Evolutionary conservation across 148 eudicot genomes (phyloP).

Genomic region (Rhododendron molle): DNA sequence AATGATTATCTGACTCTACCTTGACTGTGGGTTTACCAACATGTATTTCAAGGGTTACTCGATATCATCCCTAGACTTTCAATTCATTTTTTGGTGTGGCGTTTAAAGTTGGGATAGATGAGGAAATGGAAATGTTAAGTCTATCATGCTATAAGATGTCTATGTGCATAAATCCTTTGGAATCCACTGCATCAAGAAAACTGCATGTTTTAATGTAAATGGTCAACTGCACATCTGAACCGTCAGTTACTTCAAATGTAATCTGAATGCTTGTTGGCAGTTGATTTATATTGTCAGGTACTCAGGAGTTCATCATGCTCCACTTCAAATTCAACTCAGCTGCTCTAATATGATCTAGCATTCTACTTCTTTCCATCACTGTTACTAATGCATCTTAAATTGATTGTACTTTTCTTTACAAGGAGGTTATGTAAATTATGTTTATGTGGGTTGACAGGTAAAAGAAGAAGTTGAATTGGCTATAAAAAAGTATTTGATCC

Average conservation of each 20-base stretch:
- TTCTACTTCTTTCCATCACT: not conserved
- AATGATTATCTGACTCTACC: not conserved
- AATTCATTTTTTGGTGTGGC: not conserved
- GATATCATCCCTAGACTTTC: not conserved
- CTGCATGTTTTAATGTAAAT: not conserved
- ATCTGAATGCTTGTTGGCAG: not conserved
- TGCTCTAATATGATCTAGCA: not conserved
- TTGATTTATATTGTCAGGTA: not conserved
- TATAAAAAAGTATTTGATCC: conserved; percentile 55
- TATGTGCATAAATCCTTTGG: not conserved
- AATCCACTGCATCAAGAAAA: not conserved
- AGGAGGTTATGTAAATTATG: not conserved
- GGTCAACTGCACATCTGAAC: not conserved
- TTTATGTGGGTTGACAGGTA: conserved; percentile 43
- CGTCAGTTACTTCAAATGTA: not conserved
- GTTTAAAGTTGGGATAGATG: not conserved
- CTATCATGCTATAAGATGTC: not conserved
- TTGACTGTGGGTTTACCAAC: not conserved
- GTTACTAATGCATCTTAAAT: conserved; percentile 3
- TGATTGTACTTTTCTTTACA: not conserved
- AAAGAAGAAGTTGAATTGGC: conserved; percentile 93
- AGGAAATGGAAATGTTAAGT: not conserved
- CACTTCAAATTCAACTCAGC: not conserved
- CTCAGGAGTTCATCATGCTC: not conserved
- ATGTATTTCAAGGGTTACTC: not conserved